A percentile compares a stretch with the other conserved stretches of the same genome.
Conservation (phyloP, 2,329 filamentous ascomycete genomes). For the Zasmidium cellare region DNA sequence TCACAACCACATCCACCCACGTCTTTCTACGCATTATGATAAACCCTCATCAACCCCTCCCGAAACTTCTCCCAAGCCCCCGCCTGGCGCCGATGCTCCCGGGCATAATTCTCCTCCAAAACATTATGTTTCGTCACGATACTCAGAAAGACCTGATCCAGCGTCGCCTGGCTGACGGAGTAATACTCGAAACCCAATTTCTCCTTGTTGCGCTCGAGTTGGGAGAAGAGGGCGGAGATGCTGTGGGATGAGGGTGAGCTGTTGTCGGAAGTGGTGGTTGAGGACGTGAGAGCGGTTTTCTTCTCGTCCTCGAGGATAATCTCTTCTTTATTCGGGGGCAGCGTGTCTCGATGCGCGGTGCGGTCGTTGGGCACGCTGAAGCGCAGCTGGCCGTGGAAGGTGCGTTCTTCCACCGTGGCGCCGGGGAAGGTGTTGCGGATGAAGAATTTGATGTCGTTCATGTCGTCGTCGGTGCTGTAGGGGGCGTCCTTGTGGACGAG, state of each 20-base stretch:
- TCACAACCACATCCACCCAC: background rate
- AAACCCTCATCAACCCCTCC: constrained; percentile 15
- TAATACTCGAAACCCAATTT: constrained; percentile 78
- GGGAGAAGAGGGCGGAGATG: constrained; percentile 68
- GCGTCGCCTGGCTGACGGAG: constrained; percentile 79
- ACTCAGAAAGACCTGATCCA: constrained; percentile 86
- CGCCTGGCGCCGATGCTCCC: constrained; percentile 19
- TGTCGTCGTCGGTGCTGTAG: constrained; percentile 68
- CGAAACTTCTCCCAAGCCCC: constrained; percentile 18
- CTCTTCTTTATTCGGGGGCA: constrained; percentile 4
- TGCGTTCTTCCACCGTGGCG: constrained; percentile 69
- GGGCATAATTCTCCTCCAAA: constrained; percentile 62
- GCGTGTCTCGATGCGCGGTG: constrained; percentile 17
- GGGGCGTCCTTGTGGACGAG: constrained; percentile 75
- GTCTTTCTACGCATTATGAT: constrained; percentile 24
- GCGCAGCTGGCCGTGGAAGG: constrained; percentile 83
- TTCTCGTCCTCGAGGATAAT: background rate
- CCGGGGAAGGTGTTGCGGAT: constrained; percentile 61
- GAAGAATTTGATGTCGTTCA: constrained; percentile 66
- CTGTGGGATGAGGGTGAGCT: constrained; percentile 35
- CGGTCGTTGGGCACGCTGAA: constrained; percentile 67
- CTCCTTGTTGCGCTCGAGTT: constrained; percentile 70
- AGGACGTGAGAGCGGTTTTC: constrained; percentile 11
- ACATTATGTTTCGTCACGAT: constrained; percentile 82
- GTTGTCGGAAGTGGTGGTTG: constrained; percentile 3